Percentiles rank a stretch among this genome's conserved stretches.
These are phyloP conservation scores for Pseudogymnoascus sp. DNA, from an alignment of 2,329 filamentous ascomycete genomes.

Conservation along the genomic window DNA sequence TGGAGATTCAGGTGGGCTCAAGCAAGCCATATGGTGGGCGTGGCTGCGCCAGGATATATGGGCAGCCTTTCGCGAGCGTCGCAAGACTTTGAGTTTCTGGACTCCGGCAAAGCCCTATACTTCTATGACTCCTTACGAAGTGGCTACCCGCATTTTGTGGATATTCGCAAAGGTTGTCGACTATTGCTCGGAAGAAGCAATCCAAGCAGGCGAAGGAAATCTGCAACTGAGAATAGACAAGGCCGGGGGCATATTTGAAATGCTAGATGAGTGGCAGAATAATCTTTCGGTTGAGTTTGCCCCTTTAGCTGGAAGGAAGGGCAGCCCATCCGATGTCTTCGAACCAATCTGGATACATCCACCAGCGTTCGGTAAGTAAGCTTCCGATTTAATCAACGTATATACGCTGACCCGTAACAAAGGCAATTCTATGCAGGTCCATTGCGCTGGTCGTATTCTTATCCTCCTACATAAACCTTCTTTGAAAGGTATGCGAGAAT, in stretches of 20 bases:
- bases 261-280: constrained; percentile 42
- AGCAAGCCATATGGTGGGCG: constrained; percentile 57
- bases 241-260: constrained; percentile 39
- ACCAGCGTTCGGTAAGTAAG: constrained; percentile 33
- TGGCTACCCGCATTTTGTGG: constrained; percentile 47
- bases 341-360: constrained; percentile 46
- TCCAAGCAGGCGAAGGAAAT: constrained; percentile 35
- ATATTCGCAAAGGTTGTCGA: constrained; percentile 51
- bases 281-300: constrained; percentile 30
- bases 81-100: constrained; percentile 53
- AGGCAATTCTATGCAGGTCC: constrained; percentile 39
- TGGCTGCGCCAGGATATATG: constrained; percentile 61
- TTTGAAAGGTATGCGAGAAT: constrained; percentile 42
- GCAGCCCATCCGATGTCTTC: constrained; percentile 29
- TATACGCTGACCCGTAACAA: constrained; percentile 15
- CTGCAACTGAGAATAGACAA: constrained; percentile 38
- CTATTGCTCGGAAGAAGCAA: constrained; percentile 48
- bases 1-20: constrained; percentile 49
- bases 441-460: constrained; percentile 46
- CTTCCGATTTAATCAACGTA: constrained; percentile 17
- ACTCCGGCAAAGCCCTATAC: constrained; percentile 42
- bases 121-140: constrained; percentile 44
- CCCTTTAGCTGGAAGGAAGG: constrained; percentile 31
- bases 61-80: constrained; percentile 53
- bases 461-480: constrained; percentile 46